A percentile compares a stretch with the other conserved stretches of the same genome.
These are phyloP conservation scores for Elsinoe necatrix DNA, from an alignment of 2,329 filamentous ascomycete genomes.

Conservation along the genomic window DNA sequence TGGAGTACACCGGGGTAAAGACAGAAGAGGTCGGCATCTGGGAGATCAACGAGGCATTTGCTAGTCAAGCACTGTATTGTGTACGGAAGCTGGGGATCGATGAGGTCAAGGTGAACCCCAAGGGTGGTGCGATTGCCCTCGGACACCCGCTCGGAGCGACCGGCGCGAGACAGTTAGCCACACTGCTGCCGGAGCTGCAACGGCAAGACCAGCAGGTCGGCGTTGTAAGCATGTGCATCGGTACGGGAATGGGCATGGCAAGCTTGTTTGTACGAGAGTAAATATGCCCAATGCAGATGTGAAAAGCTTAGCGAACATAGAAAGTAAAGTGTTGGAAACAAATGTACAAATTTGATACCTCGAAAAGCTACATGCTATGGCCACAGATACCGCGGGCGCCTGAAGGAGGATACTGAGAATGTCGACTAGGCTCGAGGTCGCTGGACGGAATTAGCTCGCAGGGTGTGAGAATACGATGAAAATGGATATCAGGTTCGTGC, in stretches of 20 bases:
- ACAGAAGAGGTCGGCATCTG: conserved; percentile 68
- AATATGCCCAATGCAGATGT: background rate
- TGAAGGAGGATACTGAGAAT: background rate
- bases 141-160: conserved; percentile 89
- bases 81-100: conserved; percentile 62
- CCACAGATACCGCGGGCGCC: background rate
- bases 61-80: conserved; percentile 59
- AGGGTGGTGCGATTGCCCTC: conserved; percentile 88
- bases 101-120: conserved; percentile 70
- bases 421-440: conserved; percentile 9
- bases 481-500: conserved; percentile 6
- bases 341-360: conserved; percentile 9
- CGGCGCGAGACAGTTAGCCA: conserved; percentile 70
- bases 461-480: conserved; percentile 13
- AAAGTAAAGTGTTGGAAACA: background rate
- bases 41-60: conserved; percentile 86
- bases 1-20: conserved; percentile 58
- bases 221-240: conserved; percentile 79
- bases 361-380: conserved; percentile 9
- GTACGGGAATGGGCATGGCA: conserved; percentile 46
- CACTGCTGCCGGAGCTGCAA: conserved; percentile 61
- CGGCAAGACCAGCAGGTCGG: conserved; percentile 63
- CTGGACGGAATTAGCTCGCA: conserved; percentile 9
- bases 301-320: background rate
- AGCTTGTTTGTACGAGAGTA: conserved; percentile 44